Conservation (phyloP, 2,329 filamentous ascomycete genomes). For the Cytospora piceae region DNA sequence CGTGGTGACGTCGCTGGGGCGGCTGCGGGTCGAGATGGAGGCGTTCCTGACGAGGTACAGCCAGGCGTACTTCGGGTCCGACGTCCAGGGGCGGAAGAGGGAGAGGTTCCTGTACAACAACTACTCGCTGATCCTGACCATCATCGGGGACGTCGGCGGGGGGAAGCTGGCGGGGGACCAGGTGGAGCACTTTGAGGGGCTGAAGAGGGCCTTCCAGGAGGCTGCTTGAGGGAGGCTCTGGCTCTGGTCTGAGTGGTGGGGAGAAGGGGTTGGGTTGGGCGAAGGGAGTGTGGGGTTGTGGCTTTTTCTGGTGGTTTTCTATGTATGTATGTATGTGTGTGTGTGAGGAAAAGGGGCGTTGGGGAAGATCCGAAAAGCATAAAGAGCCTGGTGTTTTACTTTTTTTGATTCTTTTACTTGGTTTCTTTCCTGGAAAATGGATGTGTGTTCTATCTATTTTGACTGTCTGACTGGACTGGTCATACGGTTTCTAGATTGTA, state of each 20-base stretch:
- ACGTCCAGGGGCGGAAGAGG: constrained; percentile 68
- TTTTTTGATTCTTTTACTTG: constrained; percentile 10
- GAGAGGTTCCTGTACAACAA: constrained; percentile 94
- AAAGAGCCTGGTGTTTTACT: not conserved
- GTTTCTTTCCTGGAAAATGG: not conserved
- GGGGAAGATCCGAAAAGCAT: not conserved
- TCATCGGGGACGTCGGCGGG: constrained; percentile 72
- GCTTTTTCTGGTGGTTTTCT: not conserved
- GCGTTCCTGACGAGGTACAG: constrained; percentile 78
- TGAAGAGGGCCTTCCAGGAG: constrained; percentile 64
- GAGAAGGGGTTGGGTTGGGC: not conserved
- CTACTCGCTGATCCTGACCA: constrained; percentile 91
- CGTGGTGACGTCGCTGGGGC: constrained; percentile 76
- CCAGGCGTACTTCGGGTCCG: constrained; percentile 67
- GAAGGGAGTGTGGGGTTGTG: not conserved
- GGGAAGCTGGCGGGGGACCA: constrained; percentile 78
- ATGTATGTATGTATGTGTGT: not conserved
- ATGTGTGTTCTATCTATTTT: not conserved
- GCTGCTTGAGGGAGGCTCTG: constrained; percentile 36
- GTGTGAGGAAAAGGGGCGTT: not conserved
- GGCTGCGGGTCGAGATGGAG: constrained; percentile 82
- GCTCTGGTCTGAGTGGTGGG: not conserved
- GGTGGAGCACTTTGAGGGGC: constrained; percentile 71
- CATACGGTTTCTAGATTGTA: not conserved
- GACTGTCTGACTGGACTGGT: not conserved